Conservation (phyloP, 73 alveolate genomes). For the Paramecium sexaurelia region DNA sequence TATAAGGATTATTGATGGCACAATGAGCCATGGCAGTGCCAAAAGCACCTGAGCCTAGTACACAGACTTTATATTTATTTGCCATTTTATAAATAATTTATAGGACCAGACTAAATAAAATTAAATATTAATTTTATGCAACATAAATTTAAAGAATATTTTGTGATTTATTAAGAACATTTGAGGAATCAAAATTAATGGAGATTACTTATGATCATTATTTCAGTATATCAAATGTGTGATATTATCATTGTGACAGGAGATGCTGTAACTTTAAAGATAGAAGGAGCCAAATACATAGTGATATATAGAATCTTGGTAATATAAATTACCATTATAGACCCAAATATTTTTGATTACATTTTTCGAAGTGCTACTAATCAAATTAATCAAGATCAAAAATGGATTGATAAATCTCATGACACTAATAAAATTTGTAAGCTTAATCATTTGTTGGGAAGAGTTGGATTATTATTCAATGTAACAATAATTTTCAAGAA, state of each 20-base stretch:
- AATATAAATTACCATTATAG: background rate
- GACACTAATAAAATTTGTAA: background rate
- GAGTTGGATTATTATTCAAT: background rate
- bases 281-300: background rate
- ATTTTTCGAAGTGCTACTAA: background rate
- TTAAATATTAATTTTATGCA: background rate
- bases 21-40: constrained; percentile 81
- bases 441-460: background rate
- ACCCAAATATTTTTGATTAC: background rate
- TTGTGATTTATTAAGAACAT: constrained; percentile 13
- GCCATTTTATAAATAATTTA: background rate
- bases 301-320: constrained; percentile 15
- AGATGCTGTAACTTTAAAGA: background rate
- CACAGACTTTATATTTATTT: constrained; percentile 61
- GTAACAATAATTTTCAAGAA: background rate
- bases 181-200: background rate
- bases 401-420: constrained; percentile 17
- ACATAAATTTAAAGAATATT: background rate
- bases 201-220: background rate
- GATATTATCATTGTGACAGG: background rate
- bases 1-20: constrained; percentile 66
- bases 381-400: background rate
- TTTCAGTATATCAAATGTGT: background rate
- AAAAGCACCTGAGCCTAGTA: constrained; percentile 75
- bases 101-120: background rate